Base-by-base conservation (phyloP, 2,329 filamentous ascomycete genomes). In the Penicillium sclerotigenum region DNA sequence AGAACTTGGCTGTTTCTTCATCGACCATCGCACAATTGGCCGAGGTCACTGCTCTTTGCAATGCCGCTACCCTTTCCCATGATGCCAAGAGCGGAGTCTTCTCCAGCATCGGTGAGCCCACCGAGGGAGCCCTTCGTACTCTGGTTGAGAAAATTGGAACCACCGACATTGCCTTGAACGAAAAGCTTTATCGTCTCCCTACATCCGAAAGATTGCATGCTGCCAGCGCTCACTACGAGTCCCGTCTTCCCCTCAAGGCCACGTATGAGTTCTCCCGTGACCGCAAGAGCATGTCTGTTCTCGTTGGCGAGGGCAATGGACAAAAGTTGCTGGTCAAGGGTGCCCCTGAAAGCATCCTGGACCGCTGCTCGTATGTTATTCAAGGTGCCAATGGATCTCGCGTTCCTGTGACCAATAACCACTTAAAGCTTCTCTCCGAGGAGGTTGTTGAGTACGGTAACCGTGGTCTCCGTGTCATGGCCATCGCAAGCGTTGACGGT, bases 211-310 rank as follows among this genome's bases (percentile, higher is more conserved):
- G 85, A 61, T 81, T 94, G 38, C 89, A 97, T 77, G 84, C 88
- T 67, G 87, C 91, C 57, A 97, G 91, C 79, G 83, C 86, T 62
- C 87, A 87, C 76, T 97, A 96, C 72, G 92, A 96, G 77, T 81
- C 85, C 64, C 83, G 84, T 64, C 84, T 87, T 47, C 85, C 86
- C 50, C 86, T 88, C 40, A 81, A 96, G 54, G 88, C 92, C 9
- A 96, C 91, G 11, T 99, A 91, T 67, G 94, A 99, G 73, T 99
- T 99, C 77, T 97, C 94, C 1, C 87, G 94, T 66, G 94, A 99
- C 75, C 86, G 94, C 60, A 99, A 99, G 84, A 97, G 93, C 76
- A 99, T 99, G 94, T 99, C 94, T 46, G 95, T 99, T 34, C 79
- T 97, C 57, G 90, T 95, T 60, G 83, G 88, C 62, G 82, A 83